A percentile compares a stretch with the other conserved stretches of the same genome.
Evolutionary conservation across 2,329 filamentous ascomycete species (phyloP).

Genomic region (Leptographium lundbergii): DNA sequence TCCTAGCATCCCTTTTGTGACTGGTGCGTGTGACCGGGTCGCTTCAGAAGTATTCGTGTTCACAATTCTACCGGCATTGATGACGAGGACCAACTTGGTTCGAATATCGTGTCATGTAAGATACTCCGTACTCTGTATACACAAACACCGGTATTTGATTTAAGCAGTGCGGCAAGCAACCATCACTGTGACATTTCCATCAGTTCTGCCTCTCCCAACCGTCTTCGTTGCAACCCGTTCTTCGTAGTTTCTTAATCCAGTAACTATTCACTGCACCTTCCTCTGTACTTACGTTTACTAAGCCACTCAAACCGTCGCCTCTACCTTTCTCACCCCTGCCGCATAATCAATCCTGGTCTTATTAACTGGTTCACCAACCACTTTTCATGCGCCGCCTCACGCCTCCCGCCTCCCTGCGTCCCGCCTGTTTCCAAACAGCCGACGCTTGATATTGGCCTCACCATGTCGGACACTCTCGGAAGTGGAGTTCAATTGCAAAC

Average conservation of each 20-base stretch:
- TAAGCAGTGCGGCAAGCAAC: not conserved
- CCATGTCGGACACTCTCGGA: not conserved
- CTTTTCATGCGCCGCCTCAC: not conserved
- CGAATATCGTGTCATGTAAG: not conserved
- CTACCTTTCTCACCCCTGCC: not conserved
- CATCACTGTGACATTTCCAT: not conserved
- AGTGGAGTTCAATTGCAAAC: slow-evolving; percentile 1
- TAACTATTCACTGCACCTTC: not conserved
- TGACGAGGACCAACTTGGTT: not conserved
- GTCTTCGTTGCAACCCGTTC: not conserved
- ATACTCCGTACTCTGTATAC: not conserved
- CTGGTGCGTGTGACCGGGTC: not conserved
- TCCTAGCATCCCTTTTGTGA: not conserved
- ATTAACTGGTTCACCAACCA: not conserved
- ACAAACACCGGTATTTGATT: not conserved
- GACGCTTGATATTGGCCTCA: not conserved
- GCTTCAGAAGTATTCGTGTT: not conserved
- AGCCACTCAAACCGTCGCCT: not conserved
- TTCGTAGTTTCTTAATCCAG: not conserved
- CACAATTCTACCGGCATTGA: not conserved
- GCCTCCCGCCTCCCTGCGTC: not conserved
- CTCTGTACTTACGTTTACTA: not conserved
- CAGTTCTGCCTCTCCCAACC: not conserved
- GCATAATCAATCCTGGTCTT: not conserved
- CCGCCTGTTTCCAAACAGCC: not conserved